Base-by-base conservation (phyloP, 2,329 filamentous ascomycete genomes). In the Monilinia vaccinii-corymbosi region DNA sequence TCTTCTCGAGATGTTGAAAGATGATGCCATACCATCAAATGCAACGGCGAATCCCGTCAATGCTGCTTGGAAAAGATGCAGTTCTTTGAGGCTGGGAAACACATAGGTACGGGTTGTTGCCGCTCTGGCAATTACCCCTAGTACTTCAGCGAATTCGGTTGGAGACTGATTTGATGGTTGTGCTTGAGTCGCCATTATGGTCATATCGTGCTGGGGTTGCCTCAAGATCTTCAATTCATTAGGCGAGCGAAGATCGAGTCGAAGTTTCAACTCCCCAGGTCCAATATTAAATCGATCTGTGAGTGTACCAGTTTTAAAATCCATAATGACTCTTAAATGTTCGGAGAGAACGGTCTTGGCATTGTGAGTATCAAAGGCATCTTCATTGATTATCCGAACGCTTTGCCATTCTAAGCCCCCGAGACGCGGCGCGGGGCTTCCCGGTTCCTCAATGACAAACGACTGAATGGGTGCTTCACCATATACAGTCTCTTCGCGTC, bases 281-380 rank as follows among this genome's bases (percentile, higher is more conserved):
- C 80, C 86, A 67, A 95, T 79, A 66, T 96, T 96, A 69, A 96
- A 79, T 42, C 91, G 83, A 73, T 97, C 92, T 2, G 89, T 90
- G 18, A 95, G 77, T 46, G 86, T 89, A 52, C 91, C 89, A 65
- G 86, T 84, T 62, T 87, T 83, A 65, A 88, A 89, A 60, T 91
- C 85, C 36, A 89, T 79, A 57, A 95, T 81, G 21, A 95, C 79
- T 32, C 91, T 83, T 63, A 96, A 75, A 66, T 82, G 82, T 68
- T 94, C 87, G 0, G 90, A 89, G 57, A 92, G 79, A 32, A 95
- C 85, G 0, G 88, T 90, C 2, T 82, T 81, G 1, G 84, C 78
- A 38, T 79, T 76, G 38, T 84, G 83, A 44, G 81, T 76, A 21
- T 83, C 80, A 49, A 75, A 76, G 42, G 75, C 74, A 56, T 87